A percentile compares a stretch with the other conserved stretches of the same genome.
Evolutionary conservation across 306 rosid species (phyloP).

Genomic region (Cicer arietinum): DNA sequence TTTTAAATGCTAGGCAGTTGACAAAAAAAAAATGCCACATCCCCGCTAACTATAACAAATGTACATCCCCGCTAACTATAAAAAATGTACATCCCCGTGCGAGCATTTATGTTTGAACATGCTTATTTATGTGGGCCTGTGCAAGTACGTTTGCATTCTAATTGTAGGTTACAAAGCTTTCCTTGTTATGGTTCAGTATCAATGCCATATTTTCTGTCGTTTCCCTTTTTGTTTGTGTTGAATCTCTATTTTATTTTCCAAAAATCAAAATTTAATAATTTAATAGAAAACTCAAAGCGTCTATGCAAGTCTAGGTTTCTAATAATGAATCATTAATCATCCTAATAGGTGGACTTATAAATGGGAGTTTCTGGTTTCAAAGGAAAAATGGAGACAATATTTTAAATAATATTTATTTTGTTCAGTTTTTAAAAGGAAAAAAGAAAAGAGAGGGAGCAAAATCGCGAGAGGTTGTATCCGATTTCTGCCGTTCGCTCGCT

Average conservation of each 20-base stretch:
- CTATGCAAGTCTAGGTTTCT: constrained; percentile 4
- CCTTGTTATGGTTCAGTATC: neutral
- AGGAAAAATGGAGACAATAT: too few species aligned
- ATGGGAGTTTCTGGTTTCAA: neutral
- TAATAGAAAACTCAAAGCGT: neutral
- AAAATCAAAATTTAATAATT: constrained; percentile 11
- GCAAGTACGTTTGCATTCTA: neutral
- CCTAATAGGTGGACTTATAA: neutral
- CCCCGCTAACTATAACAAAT: too few species aligned
- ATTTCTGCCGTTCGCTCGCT: too few species aligned
- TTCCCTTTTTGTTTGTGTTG: neutral
- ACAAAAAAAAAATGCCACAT: too few species aligned
- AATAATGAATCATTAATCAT: constrained; percentile 10
- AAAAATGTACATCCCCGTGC: neutral
- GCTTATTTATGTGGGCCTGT: neutral
- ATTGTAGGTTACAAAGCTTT: constrained; percentile 15
- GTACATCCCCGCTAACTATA: neutral
- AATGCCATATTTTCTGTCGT: constrained; percentile 2
- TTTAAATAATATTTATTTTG: too few species aligned
- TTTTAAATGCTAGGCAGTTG: too few species aligned
- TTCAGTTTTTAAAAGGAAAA: too few species aligned
- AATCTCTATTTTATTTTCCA: constrained; percentile 1
- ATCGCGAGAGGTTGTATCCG: too few species aligned
- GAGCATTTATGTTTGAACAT: constrained; percentile 8
- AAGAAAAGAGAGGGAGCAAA: too few species aligned